These are phyloP conservation scores for Suillus subaureus DNA, from an alignment of 768 basidiomycete genomes.

Conservation along the genomic window DNA sequence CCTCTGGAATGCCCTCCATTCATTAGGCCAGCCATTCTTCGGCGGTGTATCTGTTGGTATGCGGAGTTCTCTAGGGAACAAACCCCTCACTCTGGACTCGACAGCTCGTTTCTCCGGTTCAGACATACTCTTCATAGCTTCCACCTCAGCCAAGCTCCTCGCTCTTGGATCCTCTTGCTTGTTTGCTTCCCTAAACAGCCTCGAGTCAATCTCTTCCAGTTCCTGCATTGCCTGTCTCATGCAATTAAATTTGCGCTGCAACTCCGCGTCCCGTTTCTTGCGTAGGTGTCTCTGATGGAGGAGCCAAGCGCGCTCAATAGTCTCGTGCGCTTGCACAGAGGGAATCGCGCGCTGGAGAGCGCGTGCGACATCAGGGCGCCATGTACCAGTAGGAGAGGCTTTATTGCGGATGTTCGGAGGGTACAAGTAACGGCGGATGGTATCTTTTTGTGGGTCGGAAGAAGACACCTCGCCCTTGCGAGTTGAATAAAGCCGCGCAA, in stretches of 20 bases:
- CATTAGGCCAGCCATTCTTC: conserved; percentile 81
- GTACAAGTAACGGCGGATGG: conserved; percentile 80
- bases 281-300: conserved; percentile 78
- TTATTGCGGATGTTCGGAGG: conserved; percentile 73
- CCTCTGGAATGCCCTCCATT: conserved; percentile 72
- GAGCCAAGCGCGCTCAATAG: conserved; percentile 89
- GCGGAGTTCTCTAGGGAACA: conserved; percentile 87
- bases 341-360: conserved; percentile 85
- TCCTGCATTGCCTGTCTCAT: conserved; percentile 89
- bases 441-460: conserved; percentile 65
- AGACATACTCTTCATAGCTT: conserved; percentile 61
- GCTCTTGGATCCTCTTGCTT: conserved; percentile 73
- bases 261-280: conserved; percentile 65
- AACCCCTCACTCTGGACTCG: conserved; percentile 75
- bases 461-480: conserved; percentile 20
- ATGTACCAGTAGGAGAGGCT: conserved; percentile 77
- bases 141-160: conserved; percentile 57
- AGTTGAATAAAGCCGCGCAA: conserved; percentile 46
- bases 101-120: conserved; percentile 67
- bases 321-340: conserved; percentile 86
- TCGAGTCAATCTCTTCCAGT: conserved; percentile 52
- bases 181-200: conserved; percentile 72
- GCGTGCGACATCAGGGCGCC: conserved; percentile 78
- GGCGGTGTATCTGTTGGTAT: conserved; percentile 87
- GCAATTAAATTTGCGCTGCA: conserved; percentile 74